A percentile compares a stretch with the other conserved stretches of the same genome.
Evolutionary conservation across 176 grass and related monocot species (phyloP).

Genomic region (Metroxylon sagu): DNA sequence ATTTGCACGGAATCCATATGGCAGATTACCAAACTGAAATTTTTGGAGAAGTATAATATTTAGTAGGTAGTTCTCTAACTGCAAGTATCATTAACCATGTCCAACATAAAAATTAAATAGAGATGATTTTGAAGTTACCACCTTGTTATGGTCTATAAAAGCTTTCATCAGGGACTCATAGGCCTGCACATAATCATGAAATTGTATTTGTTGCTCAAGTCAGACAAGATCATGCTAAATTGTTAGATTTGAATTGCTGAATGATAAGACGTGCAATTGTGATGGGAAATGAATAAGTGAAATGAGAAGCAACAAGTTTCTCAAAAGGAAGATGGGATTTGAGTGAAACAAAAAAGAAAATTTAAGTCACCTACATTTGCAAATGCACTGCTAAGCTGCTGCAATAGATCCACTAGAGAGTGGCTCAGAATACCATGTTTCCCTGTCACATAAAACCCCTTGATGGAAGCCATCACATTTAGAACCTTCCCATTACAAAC

Average conservation of each 20-base stretch:
- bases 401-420: constrained; percentile 78
- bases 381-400: constrained; percentile 88
- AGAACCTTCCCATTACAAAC: constrained; percentile 93
- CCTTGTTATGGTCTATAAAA: constrained; percentile 95
- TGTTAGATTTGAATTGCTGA: too few relatives aligned
- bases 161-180: constrained; percentile 76
- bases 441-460: constrained; percentile 76
- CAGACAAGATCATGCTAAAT: too few relatives aligned
- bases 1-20: constrained; percentile 95
- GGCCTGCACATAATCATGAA: constrained; percentile 39
- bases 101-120: not conserved
- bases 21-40: constrained; percentile 94
- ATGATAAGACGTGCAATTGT: too few relatives aligned
- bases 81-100: constrained; percentile 4
- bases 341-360: not conserved
- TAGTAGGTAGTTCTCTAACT: not conserved
- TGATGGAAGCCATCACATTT: constrained; percentile 56
- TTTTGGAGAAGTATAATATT: constrained; percentile 10
- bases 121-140: constrained; percentile 21
- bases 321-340: too few relatives aligned
- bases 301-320: too few relatives aligned
- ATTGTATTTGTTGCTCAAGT: too few relatives aligned
- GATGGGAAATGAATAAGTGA: too few relatives aligned
- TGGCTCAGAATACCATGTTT: constrained; percentile 46
- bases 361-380: constrained; percentile 58